A percentile compares a stretch with the other conserved stretches of the same genome.
These are phyloP conservation scores for Cercospora brassicicola DNA, from an alignment of 2,329 filamentous ascomycete species.

Conservation along the genomic window DNA sequence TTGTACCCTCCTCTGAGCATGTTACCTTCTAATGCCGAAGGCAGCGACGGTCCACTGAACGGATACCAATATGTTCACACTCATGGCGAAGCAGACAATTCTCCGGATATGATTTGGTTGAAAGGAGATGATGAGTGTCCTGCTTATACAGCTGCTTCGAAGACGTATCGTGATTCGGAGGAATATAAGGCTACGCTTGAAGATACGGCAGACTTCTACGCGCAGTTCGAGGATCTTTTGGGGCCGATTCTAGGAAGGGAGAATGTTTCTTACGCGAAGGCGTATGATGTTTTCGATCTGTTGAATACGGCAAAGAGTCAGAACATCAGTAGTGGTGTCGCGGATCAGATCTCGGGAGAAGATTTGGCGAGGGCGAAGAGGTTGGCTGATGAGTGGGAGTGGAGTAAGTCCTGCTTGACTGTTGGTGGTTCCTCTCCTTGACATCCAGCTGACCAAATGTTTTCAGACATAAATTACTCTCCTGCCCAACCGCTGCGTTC, in stretches of 20 bases:
- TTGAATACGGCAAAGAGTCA: slow-evolving; percentile 15
- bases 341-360: neutral
- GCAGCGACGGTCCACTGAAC: neutral
- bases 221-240: slow-evolving; percentile 1
- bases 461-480: neutral
- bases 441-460: neutral
- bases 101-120: slow-evolving; percentile 18
- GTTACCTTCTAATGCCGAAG: neutral
- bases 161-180: neutral
- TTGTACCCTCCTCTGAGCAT: slow-evolving; percentile 10
- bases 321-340: slow-evolving; percentile 1
- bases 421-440: no score
- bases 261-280: slow-evolving; percentile 15
- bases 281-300: slow-evolving; percentile 17
- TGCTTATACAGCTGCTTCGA: neutral
- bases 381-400: slow-evolving; percentile 12
- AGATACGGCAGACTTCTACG: neutral
- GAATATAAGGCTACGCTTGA: neutral
- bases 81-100: slow-evolving; percentile 15
- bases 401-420: neutral
- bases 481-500: neutral
- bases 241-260: slow-evolving; percentile 4
- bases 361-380: slow-evolving; percentile 5
- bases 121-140: slow-evolving; percentile 19
- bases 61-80: slow-evolving; percentile 16